phyloP scores from a whole-genome alignment of 2,329 filamentous ascomycete genomes.

The Pleurostoma richardsiae region DNA sequence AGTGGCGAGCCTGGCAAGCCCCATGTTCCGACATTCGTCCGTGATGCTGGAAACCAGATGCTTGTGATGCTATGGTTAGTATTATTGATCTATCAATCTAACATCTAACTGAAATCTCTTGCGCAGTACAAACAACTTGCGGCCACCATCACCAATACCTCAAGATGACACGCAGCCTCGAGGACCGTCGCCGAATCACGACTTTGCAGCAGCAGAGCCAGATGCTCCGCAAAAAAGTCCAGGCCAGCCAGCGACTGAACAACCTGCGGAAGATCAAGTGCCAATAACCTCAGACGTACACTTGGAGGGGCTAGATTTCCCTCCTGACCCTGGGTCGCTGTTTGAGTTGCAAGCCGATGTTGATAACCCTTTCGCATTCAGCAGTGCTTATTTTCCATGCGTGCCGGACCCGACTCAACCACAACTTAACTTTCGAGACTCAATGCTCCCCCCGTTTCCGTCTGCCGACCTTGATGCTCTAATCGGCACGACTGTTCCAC shows the following conservation, averaged over 20 bases:
- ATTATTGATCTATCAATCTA: not conserved
- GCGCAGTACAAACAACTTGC: not conserved
- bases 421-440: not conserved
- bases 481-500: not conserved
- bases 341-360: not conserved
- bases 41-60: conserved; percentile 1
- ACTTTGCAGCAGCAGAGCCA: too few relatives aligned
- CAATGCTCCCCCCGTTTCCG: not conserved
- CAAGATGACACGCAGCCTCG: not conserved
- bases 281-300: not conserved
- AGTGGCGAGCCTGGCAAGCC: conserved; percentile 1
- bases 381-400: not conserved
- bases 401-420: not conserved
- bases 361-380: not conserved
- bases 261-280: not conserved
- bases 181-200: too few relatives aligned
- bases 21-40: conserved; percentile 3
- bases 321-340: not conserved
- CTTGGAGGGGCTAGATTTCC: not conserved
- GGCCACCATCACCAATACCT: not conserved
- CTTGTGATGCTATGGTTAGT: conserved; percentile 3
- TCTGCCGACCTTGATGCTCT: not conserved
- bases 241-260: not conserved
- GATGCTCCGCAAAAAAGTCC: too few relatives aligned
- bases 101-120: not conserved